Evolutionary conservation across 2,329 filamentous ascomycete genomes (phyloP).

Genomic region (Chrysoporthe puriensis): DNA sequence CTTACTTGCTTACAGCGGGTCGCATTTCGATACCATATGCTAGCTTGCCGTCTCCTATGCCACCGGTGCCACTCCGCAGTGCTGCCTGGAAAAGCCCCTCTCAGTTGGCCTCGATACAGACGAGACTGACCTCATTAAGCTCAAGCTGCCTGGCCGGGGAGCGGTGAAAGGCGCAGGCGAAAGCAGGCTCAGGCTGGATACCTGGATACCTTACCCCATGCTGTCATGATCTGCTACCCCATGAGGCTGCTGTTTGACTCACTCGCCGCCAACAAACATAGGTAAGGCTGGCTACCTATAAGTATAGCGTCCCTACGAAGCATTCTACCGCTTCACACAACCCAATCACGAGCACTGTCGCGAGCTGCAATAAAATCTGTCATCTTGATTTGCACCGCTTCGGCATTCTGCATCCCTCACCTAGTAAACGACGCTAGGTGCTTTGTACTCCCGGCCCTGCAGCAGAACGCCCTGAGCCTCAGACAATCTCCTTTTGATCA

Average conservation of each 20-base stretch:
- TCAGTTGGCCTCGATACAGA: not conserved
- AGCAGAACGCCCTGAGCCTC: not conserved
- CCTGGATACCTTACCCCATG: not conserved
- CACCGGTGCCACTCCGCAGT: slow-evolving; percentile 1
- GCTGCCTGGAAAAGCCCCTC: slow-evolving; percentile 1
- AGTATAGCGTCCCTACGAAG: not conserved
- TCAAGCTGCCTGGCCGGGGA: not conserved
- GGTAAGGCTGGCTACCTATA: not conserved
- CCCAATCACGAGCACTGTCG: not conserved
- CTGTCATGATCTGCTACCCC: not conserved
- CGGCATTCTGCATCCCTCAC: not conserved
- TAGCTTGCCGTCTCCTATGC: not conserved
- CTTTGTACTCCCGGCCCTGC: not conserved
- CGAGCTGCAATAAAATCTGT: not conserved
- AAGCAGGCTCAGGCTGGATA: not conserved
- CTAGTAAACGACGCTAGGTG: not conserved
- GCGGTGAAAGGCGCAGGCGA: not conserved
- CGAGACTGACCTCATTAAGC: not conserved
- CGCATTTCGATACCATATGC: not conserved
- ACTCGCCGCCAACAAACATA: slow-evolving; percentile 3
- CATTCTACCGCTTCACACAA: not conserved
- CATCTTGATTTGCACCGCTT: not conserved
- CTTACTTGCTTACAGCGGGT: not conserved
- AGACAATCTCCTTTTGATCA: not conserved
- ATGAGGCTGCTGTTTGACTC: not conserved